A percentile compares a stretch with the other conserved stretches of the same genome.
Evolutionary conservation across 352 stramenopile species (phyloP).

Genomic region (Aphanomyces cochlioides): DNA sequence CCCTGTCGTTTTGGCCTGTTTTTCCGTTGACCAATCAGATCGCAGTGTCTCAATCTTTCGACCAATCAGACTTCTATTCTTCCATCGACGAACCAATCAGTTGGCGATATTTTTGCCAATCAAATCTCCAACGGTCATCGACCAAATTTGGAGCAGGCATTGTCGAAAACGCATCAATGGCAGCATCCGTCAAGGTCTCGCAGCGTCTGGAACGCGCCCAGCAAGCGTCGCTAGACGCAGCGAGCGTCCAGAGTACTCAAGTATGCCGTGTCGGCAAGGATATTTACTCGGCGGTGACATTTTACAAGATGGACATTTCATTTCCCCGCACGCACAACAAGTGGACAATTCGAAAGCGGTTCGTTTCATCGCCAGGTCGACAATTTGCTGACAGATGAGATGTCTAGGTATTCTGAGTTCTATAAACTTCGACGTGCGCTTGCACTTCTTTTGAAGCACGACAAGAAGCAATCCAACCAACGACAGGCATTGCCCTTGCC

Average conservation of each 20-base stretch:
- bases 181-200: background rate
- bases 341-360: conserved; percentile 79
- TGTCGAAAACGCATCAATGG: no score
- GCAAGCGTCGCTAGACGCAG: background rate
- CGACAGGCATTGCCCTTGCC: conserved; percentile 32
- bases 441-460: conserved; percentile 61
- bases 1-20: no score
- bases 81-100: no score
- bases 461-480: conserved; percentile 39
- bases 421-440: conserved; percentile 63
- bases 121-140: no score
- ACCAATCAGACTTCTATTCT: no score
- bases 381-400: background rate
- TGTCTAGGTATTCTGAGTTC: conserved; percentile 67
- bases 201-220: conserved; percentile 19
- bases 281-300: conserved; percentile 52
- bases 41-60: no score
- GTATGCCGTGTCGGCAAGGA: conserved; percentile 45
- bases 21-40: no score
- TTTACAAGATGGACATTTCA: conserved; percentile 87
- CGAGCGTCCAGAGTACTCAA: conserved; percentile 39
- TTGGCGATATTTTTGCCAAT: no score
- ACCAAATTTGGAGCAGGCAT: no score
- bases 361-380: background rate
- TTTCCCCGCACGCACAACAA: conserved; percentile 81